These are phyloP conservation scores for Vigna trinervia DNA, from an alignment of 306 rosid species.

Conservation along the genomic window DNA sequence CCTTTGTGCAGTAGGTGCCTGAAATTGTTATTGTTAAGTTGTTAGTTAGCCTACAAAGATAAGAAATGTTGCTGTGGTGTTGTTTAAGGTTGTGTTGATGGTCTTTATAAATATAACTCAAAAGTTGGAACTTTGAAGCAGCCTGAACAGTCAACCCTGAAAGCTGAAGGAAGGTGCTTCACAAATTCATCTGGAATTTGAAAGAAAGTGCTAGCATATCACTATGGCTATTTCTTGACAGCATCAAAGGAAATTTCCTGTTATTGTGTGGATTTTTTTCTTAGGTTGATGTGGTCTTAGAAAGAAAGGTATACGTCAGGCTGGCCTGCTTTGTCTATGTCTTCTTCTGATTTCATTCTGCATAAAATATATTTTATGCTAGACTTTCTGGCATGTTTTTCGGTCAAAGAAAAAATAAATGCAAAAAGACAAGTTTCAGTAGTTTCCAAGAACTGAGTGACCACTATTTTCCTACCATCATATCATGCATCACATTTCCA, in stretches of 20 bases:
- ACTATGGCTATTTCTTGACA: slow-evolving; percentile 26
- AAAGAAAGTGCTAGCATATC: slow-evolving; percentile 5
- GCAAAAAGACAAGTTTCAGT: slow-evolving; percentile 13
- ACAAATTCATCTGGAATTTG: not conserved
- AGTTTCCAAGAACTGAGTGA: slow-evolving; percentile 41
- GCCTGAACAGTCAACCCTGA: slow-evolving; percentile 28
- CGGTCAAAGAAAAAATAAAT: not conserved
- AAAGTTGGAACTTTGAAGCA: slow-evolving; percentile 35
- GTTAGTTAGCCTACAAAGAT: slow-evolving; percentile 35
- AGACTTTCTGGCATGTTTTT: not conserved
- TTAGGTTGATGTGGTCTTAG: slow-evolving; percentile 15
- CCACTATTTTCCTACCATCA: not conserved
- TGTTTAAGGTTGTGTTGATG: slow-evolving; percentile 24
- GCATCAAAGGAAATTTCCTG: slow-evolving; percentile 46
- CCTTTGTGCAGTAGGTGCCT: not conserved
- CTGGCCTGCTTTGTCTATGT: slow-evolving; percentile 48
- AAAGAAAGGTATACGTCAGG: not conserved
- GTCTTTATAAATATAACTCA: not conserved
- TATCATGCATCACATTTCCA: slow-evolving; percentile 26
- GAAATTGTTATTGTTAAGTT: slow-evolving; percentile 10
- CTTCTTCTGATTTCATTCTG: slow-evolving; percentile 2
- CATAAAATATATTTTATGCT: not conserved
- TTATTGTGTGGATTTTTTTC: slow-evolving; percentile 9
- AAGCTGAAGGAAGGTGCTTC: slow-evolving; percentile 54
- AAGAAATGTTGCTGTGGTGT: slow-evolving; percentile 28